These are phyloP conservation scores for Camelina neglecta DNA, from an alignment of 345 rosid genomes.

Conservation along the genomic window DNA sequence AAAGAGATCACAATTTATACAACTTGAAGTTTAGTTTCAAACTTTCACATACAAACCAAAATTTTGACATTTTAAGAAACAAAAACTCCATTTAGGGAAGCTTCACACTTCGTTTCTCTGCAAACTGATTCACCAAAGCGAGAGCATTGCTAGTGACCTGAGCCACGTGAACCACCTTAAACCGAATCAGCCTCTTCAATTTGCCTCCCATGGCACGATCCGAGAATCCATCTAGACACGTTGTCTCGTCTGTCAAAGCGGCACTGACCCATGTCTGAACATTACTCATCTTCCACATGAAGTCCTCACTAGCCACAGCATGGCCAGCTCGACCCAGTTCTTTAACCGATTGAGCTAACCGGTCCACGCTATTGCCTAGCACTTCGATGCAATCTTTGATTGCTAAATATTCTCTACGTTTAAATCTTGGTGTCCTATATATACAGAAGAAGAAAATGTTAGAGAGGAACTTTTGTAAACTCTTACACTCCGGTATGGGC, in stretches of 20 bases:
- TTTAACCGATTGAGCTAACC: constrained; percentile 62
- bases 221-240: constrained; percentile 78
- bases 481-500: background rate
- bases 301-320: constrained; percentile 49
- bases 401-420: constrained; percentile 60
- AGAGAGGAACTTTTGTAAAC: background rate
- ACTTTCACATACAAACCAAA: constrained; percentile 31
- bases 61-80: constrained; percentile 19
- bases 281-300: constrained; percentile 82
- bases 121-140: constrained; percentile 75
- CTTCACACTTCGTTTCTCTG: constrained; percentile 54
- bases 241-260: constrained; percentile 75
- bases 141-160: constrained; percentile 91
- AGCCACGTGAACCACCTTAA: constrained; percentile 59
- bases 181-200: constrained; percentile 60
- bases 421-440: constrained; percentile 47
- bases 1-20: constrained; percentile 9
- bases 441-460: background rate
- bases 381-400: constrained; percentile 76
- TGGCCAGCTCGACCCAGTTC: constrained; percentile 64
- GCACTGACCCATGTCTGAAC: constrained; percentile 97
- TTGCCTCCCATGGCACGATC: constrained; percentile 58
- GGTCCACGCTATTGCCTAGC: constrained; percentile 70
- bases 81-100: constrained; percentile 27
- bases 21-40: constrained; percentile 23